Base-by-base conservation (phyloP, 352 stramenopile species). In the Pythium aphanidermatum region DNA sequence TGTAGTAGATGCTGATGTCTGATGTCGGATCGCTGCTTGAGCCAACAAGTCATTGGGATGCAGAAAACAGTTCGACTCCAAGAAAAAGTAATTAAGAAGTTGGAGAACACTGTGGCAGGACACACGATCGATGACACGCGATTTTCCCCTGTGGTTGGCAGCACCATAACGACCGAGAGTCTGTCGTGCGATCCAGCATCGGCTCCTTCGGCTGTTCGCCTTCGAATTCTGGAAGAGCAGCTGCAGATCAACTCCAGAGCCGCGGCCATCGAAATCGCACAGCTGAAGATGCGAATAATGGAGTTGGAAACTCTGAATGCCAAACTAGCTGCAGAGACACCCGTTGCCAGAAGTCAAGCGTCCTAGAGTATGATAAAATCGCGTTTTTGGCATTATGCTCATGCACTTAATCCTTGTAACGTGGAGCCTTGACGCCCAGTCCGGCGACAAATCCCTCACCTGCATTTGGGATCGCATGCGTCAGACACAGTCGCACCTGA, bases 371-470 rank as follows among this genome's bases (percentile, higher is more conserved):
- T 7, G 1, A 34, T 14, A n/a, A 14, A 12, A 21, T 23, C 27
- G 13, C 26, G 21, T 52, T 25, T 19, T 29, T 38, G n/a, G n/a
- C n/a, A n/a, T n/a, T n/a, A n/a, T n/a, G n/a, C n/a, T n/a, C n/a
- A 14, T 33, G 28, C 9, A 33, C 2, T 46, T 32, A 60, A 30
- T 81, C 68, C 28, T 86, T 70, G 58, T 90, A 91, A 45, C 78
- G 70, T 5, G 72, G 55, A 2, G 49, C 66, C 54, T 94, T 94
- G 55, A 91, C 55, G 27, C 79, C 77, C 19, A 92, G 50, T 20
- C 83, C 83, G 46, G 83, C 81, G 30, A 94, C 72, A 28, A 90
- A 94, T 14, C 83, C 83, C 46, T 90, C 76, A n/a, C 43, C 74
- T 86, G 46, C 37, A 42, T 20, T 11, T 17, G 8, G 6, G 5